phyloP scores from a whole-genome alignment of 495 filamentous ascomycete genomes.

The Trichocladium uniseriatum region DNA sequence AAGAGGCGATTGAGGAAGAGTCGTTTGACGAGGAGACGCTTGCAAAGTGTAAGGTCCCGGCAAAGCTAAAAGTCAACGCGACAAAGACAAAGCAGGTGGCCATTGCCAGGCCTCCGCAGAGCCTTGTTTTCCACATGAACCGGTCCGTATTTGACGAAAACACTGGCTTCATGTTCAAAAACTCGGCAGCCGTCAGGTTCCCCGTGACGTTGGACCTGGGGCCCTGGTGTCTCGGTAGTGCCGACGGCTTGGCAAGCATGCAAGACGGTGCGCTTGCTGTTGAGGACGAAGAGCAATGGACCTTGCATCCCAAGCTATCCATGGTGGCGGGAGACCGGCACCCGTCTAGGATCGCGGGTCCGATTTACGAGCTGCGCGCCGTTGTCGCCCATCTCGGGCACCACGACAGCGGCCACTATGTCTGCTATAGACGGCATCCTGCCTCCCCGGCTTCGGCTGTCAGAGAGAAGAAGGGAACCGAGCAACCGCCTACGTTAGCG shows the following conservation, averaged over 20 bases:
- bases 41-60: constrained; percentile 61
- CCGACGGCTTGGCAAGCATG: constrained; percentile 11
- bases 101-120: constrained; percentile 69
- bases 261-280: neutral
- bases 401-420: constrained; percentile 94
- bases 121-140: constrained; percentile 79
- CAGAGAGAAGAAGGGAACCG: neutral
- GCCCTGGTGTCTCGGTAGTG: constrained; percentile 64
- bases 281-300: constrained; percentile 52
- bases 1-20: constrained; percentile 63
- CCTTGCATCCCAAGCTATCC: constrained; percentile 50
- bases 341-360: constrained; percentile 38
- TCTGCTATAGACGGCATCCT: constrained; percentile 71
- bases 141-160: constrained; percentile 80
- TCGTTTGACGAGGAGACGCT: constrained; percentile 72
- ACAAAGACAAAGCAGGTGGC: constrained; percentile 86
- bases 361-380: constrained; percentile 71
- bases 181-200: constrained; percentile 67
- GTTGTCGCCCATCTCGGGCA: constrained; percentile 82
- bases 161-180: constrained; percentile 72
- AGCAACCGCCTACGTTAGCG: neutral
- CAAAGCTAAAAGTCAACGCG: constrained; percentile 55
- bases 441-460: neutral
- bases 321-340: constrained; percentile 51
- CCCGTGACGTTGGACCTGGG: constrained; percentile 63